phyloP scores from a whole-genome alignment of 257 asterid genomes.

The Misopates orontium region DNA sequence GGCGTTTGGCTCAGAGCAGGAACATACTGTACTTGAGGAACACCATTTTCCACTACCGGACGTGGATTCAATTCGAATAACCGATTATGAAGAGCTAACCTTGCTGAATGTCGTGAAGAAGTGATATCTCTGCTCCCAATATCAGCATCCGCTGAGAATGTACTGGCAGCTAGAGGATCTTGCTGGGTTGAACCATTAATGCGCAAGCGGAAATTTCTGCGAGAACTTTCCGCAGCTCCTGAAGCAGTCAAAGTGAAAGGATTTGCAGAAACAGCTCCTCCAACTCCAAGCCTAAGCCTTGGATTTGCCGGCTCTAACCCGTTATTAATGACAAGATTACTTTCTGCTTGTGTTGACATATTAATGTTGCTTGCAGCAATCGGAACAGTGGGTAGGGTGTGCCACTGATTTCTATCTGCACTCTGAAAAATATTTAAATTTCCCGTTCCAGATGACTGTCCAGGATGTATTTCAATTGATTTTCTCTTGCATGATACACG shows the following conservation, averaged over 20 bases:
- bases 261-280: constrained; percentile 40
- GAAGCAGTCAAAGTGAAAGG: constrained; percentile 41
- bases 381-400: constrained; percentile 31
- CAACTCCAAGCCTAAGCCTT: constrained; percentile 60
- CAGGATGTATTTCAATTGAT: constrained; percentile 52
- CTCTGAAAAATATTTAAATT: constrained; percentile 46
- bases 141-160: constrained; percentile 35
- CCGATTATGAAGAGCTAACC: constrained; percentile 40
- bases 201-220: constrained; percentile 66
- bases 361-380: constrained; percentile 32
- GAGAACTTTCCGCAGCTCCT: constrained; percentile 43
- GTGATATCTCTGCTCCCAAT: constrained; percentile 39
- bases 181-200: constrained; percentile 58
- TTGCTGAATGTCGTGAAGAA: constrained; percentile 43
- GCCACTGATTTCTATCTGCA: constrained; percentile 53
- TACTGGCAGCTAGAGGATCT: constrained; percentile 35
- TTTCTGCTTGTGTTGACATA: constrained; percentile 38
- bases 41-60: constrained; percentile 40
- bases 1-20: constrained; percentile 43
- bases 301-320: constrained; percentile 53
- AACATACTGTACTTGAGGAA: constrained; percentile 33
- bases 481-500: constrained; percentile 26
- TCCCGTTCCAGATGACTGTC: constrained; percentile 73
- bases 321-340: constrained; percentile 27
- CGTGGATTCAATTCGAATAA: constrained; percentile 40